phyloP scores from a whole-genome alignment of 2,329 filamentous ascomycete genomes.

The Penicillium sclerotiorum region DNA sequence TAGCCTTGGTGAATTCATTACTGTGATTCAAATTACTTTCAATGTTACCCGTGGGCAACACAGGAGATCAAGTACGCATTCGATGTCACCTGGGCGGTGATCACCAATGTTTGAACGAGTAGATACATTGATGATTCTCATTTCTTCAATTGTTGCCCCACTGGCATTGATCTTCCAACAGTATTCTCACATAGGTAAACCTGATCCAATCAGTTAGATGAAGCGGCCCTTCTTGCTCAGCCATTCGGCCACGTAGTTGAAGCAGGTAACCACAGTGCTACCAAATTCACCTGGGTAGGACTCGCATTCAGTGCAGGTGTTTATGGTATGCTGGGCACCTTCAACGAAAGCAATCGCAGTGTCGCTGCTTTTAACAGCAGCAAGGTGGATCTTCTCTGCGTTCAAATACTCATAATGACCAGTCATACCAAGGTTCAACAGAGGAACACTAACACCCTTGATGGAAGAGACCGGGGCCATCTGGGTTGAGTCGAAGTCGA shows the following conservation, averaged over 20 bases:
- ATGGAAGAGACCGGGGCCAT: constrained; percentile 15
- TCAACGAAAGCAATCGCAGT: constrained; percentile 21
- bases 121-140: too few relatives aligned
- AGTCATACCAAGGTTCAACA: constrained; percentile 4
- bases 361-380: neutral
- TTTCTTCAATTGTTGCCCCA: too few relatives aligned
- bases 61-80: too few relatives aligned
- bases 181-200: too few relatives aligned
- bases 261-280: constrained; percentile 20
- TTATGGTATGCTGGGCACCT: constrained; percentile 22
- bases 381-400: constrained; percentile 3
- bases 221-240: constrained; percentile 14
- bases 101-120: too few relatives aligned
- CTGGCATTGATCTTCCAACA: too few relatives aligned
- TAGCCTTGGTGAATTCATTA: too few relatives aligned
- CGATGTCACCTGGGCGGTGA: too few relatives aligned
- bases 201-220: too few relatives aligned
- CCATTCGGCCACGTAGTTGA: constrained; percentile 20
- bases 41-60: too few relatives aligned
- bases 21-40: too few relatives aligned
- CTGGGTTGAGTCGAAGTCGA: constrained; percentile 21
- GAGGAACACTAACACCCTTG: constrained; percentile 17
- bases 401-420: constrained; percentile 8
- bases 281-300: constrained; percentile 24
- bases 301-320: constrained; percentile 24